Conservation (phyloP, 768 basidiomycete genomes). For the Kwoniella botswanensis region DNA sequence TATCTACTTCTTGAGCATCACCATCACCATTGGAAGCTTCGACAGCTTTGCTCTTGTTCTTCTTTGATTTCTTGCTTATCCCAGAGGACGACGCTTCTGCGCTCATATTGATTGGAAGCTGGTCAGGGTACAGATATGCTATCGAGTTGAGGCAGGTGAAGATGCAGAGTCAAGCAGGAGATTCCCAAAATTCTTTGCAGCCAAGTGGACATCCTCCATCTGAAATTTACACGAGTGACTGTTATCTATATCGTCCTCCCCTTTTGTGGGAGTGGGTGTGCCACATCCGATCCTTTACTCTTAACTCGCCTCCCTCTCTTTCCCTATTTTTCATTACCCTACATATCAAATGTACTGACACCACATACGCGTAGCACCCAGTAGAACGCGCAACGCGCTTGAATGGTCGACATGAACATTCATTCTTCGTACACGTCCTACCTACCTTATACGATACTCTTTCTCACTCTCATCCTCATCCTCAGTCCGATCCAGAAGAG, state of each 20-base stretch:
- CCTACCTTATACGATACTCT: too few species aligned
- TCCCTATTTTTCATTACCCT: slow-evolving; percentile 2
- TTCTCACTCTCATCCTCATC: not conserved
- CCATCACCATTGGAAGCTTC: slow-evolving; percentile 16
- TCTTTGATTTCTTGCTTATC: slow-evolving; percentile 35
- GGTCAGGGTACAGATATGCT: not conserved
- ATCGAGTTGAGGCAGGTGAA: not conserved
- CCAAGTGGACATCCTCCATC: slow-evolving; percentile 29
- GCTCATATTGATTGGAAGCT: slow-evolving; percentile 31
- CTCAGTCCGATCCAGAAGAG: not conserved
- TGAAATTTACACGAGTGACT: slow-evolving; percentile 13
- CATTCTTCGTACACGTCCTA: not conserved
- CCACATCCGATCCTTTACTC: not conserved
- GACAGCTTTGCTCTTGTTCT: slow-evolving; percentile 26
- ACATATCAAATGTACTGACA: not conserved
- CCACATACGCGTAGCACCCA: slow-evolving; percentile 1
- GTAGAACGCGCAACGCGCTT: slow-evolving; percentile 9
- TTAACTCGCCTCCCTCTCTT: not conserved
- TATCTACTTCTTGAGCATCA: slow-evolving; percentile 62
- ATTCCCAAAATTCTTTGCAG: not conserved
- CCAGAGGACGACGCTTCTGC: slow-evolving; percentile 45
- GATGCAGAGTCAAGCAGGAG: not conserved
- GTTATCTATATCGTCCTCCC: not conserved
- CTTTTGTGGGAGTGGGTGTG: slow-evolving; percentile 1
- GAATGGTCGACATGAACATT: not conserved